Base-by-base conservation (phyloP, 2,329 filamentous ascomycete species). In the Microcyclospora pomicola region DNA sequence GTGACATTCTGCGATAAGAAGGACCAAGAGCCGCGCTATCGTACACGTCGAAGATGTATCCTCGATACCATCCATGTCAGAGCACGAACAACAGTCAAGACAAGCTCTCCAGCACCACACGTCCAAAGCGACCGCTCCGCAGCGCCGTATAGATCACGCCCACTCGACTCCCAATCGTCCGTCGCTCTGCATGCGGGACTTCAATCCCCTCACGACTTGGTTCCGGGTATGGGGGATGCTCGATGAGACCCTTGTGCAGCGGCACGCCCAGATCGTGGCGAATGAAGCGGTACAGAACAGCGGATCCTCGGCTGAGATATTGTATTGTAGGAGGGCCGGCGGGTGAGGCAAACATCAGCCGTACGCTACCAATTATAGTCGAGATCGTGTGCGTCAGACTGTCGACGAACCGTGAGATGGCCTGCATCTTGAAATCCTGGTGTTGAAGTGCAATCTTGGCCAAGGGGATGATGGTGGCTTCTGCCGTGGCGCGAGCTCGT, bases 121-220 rank as follows among this genome's bases (percentile, higher is more conserved):
- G 38, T 30, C 42, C 42, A 32, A 44, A 42, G 3, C 41, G 29
- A 12, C 49, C 51, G 16, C 38, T 44, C 28, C 49, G 44, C 37
- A 54, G 37, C 11, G 51, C 48, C 30, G 42, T 42, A 32, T 51
- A 54, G 15, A 53, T 50, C 1, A 40, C 38, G 19, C 47, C 43
- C 13, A 52, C 43, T 14, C 43, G 31, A 27, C 35, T 44, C 6
- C 48, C 49, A 5, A 50, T 45, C 13, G 41, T 45, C 31, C 35
- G 41, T 33, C 42, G 45, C 27, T 42, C 43, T 5, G 40, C 45
- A 4, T 44, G 19, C 19, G 19, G 19, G 19, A 24, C 19, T 7
- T 24, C 7, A 7, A 24, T 41, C 11, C 36, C 34, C 31, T 42
- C 43, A 5, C 31, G 32, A 7, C 33, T 24, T 7, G 19, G 7